A percentile compares a stretch with the other conserved stretches of the same genome.
These are phyloP conservation scores for Powellomyces hirtus DNA, from an alignment of 192 early-diverging fungal genomes.

Conservation along the genomic window DNA sequence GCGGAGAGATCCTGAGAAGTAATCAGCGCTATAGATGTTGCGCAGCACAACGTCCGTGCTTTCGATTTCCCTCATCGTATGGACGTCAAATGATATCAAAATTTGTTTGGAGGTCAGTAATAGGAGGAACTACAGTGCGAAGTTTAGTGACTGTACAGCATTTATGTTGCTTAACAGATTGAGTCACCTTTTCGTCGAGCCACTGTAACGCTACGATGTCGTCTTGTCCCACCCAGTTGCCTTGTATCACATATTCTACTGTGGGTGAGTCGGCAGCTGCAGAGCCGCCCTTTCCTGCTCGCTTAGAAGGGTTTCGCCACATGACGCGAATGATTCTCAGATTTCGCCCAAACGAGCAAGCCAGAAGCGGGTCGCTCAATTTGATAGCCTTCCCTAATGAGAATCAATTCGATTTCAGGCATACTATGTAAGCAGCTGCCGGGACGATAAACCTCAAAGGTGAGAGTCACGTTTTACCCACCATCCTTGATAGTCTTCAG, in stretches of 20 bases:
- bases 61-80: constrained; percentile 26
- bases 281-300: neutral
- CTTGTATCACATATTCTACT: neutral
- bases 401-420: neutral
- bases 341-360: constrained; percentile 23
- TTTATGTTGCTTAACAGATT: too few relatives aligned
- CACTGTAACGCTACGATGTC: constrained; percentile 39
- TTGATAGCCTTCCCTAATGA: neutral
- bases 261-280: neutral
- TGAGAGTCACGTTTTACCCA: neutral
- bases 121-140: neutral
- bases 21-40: constrained; percentile 22
- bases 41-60: constrained; percentile 5
- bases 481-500: constrained; percentile 10
- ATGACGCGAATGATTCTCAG: constrained; percentile 18
- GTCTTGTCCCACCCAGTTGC: constrained; percentile 21
- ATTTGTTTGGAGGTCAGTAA: constrained; percentile 15
- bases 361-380: constrained; percentile 24
- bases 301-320: neutral
- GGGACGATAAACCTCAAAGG: too few relatives aligned
- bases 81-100: constrained; percentile 28
- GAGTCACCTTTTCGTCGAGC: constrained; percentile 35
- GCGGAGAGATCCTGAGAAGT: constrained; percentile 16
- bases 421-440: neutral
- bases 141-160: too few relatives aligned